Conservation (phyloP, 2,329 filamentous ascomycete genomes). For the Talaromyces sp. region DNA sequence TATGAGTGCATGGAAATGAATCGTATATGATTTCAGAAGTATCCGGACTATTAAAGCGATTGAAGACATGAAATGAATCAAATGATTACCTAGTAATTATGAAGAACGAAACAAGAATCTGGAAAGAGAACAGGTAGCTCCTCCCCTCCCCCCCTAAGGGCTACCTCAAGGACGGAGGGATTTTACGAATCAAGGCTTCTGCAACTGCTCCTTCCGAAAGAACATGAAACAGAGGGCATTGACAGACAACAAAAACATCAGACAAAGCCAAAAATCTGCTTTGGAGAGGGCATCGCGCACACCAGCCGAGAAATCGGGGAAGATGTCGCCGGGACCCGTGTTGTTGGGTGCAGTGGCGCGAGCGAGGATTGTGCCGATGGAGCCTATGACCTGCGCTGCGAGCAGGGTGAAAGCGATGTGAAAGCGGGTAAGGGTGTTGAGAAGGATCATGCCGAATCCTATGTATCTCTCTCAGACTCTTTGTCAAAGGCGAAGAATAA, state of each 20-base stretch:
- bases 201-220: slow-evolving; percentile 26
- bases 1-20: background rate
- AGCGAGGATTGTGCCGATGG: slow-evolving; percentile 56
- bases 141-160: no score
- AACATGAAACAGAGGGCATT: slow-evolving; percentile 57
- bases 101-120: background rate
- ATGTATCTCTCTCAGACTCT: background rate
- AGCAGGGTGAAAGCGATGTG: slow-evolving; percentile 45
- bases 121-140: no score
- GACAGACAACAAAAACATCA: slow-evolving; percentile 52
- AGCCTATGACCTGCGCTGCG: slow-evolving; percentile 57
- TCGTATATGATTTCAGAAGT: background rate
- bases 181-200: slow-evolving; percentile 22
- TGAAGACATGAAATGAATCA: background rate
- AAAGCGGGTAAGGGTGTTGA: slow-evolving; percentile 59
- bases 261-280: slow-evolving; percentile 29
- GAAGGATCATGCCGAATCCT: slow-evolving; percentile 58
- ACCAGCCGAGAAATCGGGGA: slow-evolving; percentile 50
- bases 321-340: slow-evolving; percentile 56
- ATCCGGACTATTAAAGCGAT: background rate
- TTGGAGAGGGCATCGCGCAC: slow-evolving; percentile 20
- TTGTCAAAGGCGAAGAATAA: no score
- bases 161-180: no score
- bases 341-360: slow-evolving; percentile 56
- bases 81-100: background rate